Conservation (phyloP, 176 grass and related monocot species). For the Triticum aestivum region DNA sequence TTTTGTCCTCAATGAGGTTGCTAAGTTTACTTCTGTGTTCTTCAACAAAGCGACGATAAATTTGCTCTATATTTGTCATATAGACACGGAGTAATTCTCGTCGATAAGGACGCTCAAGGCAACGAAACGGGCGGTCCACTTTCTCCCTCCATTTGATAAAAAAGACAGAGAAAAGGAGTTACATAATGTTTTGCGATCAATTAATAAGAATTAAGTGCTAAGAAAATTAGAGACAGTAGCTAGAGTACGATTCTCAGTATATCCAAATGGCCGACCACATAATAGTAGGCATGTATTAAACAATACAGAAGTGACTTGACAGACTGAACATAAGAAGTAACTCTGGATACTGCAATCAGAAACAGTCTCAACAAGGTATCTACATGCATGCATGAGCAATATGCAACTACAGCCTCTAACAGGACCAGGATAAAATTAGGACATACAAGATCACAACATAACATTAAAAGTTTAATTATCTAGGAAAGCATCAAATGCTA, state of each 20-base stretch:
- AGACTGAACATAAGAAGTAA: constrained; percentile 10
- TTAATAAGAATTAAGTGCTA: not conserved
- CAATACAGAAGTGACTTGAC: not conserved
- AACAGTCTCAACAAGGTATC: constrained; percentile 17
- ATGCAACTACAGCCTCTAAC: constrained; percentile 11
- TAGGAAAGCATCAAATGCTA: constrained; percentile 15
- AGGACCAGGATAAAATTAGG: constrained; percentile 3
- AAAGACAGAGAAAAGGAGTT: constrained; percentile 20
- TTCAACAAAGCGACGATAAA: constrained; percentile 76
- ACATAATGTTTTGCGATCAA: constrained; percentile 21
- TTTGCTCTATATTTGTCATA: constrained; percentile 87
- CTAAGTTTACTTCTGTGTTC: constrained; percentile 64
- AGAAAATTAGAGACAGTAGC: not conserved
- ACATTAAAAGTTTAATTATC: constrained; percentile 1
- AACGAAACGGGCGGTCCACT: constrained; percentile 64
- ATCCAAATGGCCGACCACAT: constrained; percentile 16
- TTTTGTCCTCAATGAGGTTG: constrained; percentile 78
- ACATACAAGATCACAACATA: not conserved
- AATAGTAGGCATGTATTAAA: constrained; percentile 10
- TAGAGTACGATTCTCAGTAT: not conserved
- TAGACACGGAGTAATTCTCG: constrained; percentile 80
- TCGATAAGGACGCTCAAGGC: constrained; percentile 77
- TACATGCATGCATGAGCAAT: constrained; percentile 18
- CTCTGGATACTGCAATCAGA: constrained; percentile 5
- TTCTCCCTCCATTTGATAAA: constrained; percentile 64